phyloP scores from a whole-genome alignment of 2,329 filamentous ascomycete species.

The Cercospora janseana region DNA sequence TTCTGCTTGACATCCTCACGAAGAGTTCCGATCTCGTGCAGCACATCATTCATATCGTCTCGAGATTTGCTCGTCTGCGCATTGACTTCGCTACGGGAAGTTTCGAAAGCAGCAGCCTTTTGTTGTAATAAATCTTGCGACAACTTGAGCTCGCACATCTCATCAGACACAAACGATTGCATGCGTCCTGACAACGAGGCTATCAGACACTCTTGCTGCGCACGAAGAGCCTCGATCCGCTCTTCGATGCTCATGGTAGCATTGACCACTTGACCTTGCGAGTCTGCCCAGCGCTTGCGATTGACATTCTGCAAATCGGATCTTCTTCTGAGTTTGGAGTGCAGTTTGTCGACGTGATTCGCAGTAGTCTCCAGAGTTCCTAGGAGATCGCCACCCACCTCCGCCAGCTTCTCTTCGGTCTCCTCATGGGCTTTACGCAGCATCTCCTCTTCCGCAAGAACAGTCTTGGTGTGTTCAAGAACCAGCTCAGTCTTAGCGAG shows the following conservation, averaged over 20 bases:
- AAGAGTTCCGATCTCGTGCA: constrained; percentile 88
- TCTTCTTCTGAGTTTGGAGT: constrained; percentile 81
- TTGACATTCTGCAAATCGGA: constrained; percentile 81
- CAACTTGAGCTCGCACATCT: constrained; percentile 67
- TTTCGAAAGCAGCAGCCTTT: constrained; percentile 65
- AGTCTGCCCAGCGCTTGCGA: constrained; percentile 72
- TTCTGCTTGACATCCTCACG: constrained; percentile 83
- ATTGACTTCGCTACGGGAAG: constrained; percentile 66
- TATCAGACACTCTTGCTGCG: constrained; percentile 70
- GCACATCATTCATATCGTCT: constrained; percentile 82
- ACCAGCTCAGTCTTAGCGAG: constrained; percentile 87
- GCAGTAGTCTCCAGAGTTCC: constrained; percentile 75
- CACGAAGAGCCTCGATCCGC: constrained; percentile 69
- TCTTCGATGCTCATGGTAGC: constrained; percentile 75
- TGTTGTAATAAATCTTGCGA: constrained; percentile 70
- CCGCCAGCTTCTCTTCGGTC: constrained; percentile 74
- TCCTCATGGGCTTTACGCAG: constrained; percentile 80
- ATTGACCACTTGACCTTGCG: constrained; percentile 71
- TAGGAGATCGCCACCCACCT: constrained; percentile 72
- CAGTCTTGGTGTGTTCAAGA: constrained; percentile 71
- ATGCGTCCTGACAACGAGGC: constrained; percentile 67
- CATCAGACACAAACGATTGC: constrained; percentile 70
- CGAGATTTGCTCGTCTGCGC: constrained; percentile 67
- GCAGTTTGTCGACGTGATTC: constrained; percentile 74
- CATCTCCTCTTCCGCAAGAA: constrained; percentile 73